These are phyloP conservation scores for Saccharomyces hybrid DNA, from an alignment of 1,139 yeast genomes.

Conservation along the genomic window DNA sequence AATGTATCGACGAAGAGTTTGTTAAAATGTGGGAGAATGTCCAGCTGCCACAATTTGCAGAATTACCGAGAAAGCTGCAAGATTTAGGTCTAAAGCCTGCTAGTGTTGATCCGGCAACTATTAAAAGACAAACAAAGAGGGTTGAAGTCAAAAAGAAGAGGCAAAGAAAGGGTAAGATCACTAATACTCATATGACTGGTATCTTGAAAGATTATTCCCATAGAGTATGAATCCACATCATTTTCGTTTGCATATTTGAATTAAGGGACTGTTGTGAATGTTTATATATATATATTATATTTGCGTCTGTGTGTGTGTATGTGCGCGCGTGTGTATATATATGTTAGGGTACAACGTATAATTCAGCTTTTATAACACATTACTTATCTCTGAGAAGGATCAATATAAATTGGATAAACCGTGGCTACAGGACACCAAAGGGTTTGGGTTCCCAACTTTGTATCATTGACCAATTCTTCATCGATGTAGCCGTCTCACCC, in stretches of 20 bases:
- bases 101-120: constrained; percentile 90
- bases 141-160: constrained; percentile 65
- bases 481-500: not conserved
- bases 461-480: constrained; percentile 23
- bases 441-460: constrained; percentile 41
- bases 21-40: constrained; percentile 72
- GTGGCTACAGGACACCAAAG: constrained; percentile 35
- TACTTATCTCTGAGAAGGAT: not conserved
- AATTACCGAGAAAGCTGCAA: constrained; percentile 67
- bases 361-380: not conserved
- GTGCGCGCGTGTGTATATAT: not conserved
- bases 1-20: constrained; percentile 75
- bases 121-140: constrained; percentile 51
- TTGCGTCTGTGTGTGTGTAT: not conserved
- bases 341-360: not conserved
- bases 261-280: not conserved
- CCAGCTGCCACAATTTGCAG: constrained; percentile 73
- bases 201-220: constrained; percentile 73
- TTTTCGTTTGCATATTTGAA: not conserved
- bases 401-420: not conserved
- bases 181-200: constrained; percentile 94
- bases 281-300: not conserved
- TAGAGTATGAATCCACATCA: constrained; percentile 18
- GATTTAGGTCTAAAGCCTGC: constrained; percentile 91
- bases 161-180: constrained; percentile 85